phyloP scores from a whole-genome alignment of 2,329 filamentous ascomycete genomes.

The Colletotrichum sp. region DNA sequence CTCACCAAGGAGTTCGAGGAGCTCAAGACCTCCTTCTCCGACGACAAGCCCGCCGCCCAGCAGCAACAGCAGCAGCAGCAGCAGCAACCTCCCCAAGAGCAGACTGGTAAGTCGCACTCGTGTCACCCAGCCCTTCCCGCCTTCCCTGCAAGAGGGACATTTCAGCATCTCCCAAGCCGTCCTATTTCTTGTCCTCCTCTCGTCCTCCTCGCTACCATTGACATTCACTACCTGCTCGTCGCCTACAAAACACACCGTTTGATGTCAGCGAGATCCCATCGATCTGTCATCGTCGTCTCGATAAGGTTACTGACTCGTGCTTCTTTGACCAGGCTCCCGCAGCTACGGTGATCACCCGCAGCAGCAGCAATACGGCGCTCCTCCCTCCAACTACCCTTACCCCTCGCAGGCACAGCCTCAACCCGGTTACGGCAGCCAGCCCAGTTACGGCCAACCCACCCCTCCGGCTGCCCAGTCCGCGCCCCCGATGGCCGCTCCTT shows the following conservation, averaged over 20 bases:
- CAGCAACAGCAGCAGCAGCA: constrained; percentile 12
- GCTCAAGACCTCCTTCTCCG: constrained; percentile 46
- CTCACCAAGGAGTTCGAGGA: constrained; percentile 50
- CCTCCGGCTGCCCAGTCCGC: constrained; percentile 32
- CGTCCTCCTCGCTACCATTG: neutral
- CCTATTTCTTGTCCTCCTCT: neutral
- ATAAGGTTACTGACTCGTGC: constrained; percentile 19
- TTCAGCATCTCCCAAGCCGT: neutral
- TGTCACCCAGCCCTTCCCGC: neutral
- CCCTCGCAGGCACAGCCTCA: constrained; percentile 22
- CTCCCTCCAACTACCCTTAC: constrained; percentile 22
- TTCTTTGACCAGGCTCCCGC: constrained; percentile 11
- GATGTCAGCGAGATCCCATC: neutral
- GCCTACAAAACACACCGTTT: neutral
- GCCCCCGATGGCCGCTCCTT: constrained; percentile 29
- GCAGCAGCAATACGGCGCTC: constrained; percentile 23
- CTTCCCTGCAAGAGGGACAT: neutral
- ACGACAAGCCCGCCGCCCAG: constrained; percentile 35
- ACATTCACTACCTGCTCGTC: neutral
- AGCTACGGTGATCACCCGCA: constrained; percentile 20
- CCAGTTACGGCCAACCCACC: constrained; percentile 14
- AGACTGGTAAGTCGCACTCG: constrained; percentile 12
- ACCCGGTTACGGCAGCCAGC: constrained; percentile 19
- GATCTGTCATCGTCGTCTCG: constrained; percentile 4
- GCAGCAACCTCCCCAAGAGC: constrained; percentile 25